Percentiles rank a stretch among this genome's conserved stretches.
phyloP scores from a whole-genome alignment of 2,329 filamentous ascomycete species.

The Cladosporium sphaerospermum region DNA sequence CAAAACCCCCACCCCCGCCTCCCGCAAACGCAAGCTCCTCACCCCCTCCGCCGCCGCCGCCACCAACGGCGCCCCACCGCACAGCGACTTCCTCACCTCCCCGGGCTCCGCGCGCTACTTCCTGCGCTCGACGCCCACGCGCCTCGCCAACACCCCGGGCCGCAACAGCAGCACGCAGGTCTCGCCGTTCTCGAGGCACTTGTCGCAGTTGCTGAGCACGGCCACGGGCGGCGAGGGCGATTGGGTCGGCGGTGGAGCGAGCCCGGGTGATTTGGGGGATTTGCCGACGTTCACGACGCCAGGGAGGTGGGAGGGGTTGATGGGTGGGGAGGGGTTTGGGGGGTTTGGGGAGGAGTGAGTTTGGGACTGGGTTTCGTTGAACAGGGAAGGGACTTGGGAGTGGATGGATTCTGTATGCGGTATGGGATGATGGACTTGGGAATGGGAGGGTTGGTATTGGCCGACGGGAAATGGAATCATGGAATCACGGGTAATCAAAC shows the following conservation, averaged over 20 bases:
- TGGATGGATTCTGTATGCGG: not conserved
- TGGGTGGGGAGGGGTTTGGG: conserved; percentile 26
- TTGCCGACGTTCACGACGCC: conserved; percentile 28
- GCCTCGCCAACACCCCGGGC: conserved; percentile 28
- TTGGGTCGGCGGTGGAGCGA: conserved; percentile 23
- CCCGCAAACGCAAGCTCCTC: conserved; percentile 28
- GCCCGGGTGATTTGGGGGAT: conserved; percentile 27
- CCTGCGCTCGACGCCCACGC: conserved; percentile 35
- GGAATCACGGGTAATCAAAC: no score
- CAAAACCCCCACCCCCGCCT: conserved; percentile 41
- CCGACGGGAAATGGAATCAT: no score
- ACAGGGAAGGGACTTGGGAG: not conserved
- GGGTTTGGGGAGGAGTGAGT: conserved; percentile 16
- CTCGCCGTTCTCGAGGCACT: conserved; percentile 57
- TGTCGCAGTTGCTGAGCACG: conserved; percentile 56
- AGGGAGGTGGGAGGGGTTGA: conserved; percentile 21
- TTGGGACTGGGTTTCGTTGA: not conserved
- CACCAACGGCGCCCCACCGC: not conserved
- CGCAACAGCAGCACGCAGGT: conserved; percentile 27
- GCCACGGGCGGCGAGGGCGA: conserved; percentile 15
- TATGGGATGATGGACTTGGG: not conserved
- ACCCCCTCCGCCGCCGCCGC: conserved; percentile 25
- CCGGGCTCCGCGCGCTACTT: conserved; percentile 32
- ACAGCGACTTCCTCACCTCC: conserved; percentile 31
- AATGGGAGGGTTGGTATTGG: not conserved